Evolutionary conservation across 495 filamentous ascomycete species (phyloP), one percentile per base, ranked within the genome.

Genomic region (Aspergillus haitiensis): DNA sequence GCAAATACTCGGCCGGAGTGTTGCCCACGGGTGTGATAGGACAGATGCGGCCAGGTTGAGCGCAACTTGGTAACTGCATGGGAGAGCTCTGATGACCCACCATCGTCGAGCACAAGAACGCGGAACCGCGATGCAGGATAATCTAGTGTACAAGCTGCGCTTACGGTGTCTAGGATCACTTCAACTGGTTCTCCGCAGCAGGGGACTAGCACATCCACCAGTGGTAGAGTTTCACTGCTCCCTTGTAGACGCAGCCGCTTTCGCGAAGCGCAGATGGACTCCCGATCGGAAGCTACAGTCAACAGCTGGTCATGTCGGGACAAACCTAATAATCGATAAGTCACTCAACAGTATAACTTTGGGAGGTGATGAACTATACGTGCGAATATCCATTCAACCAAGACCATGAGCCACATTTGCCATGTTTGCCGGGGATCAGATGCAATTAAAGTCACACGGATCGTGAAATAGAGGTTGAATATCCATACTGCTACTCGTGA

Each of bases 51-150:
- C 58, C 71, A 78, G 32, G 63, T 55, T 1, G 18, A 1, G 7
- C 48, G 60, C 3, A 76, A 50, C 11, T 68, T 58, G 6, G 66
- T 50, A 12, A 80, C 48, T 0, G 69, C 67, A 9, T 68, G 55
- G 6, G 70, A 54, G 3, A 85, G 65, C 2, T 69, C 61, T 0
- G 49, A 47, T 11, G 75, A 78, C 10, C 65, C 69, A 1, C 75
- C 81, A 59, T 85, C 82, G 56, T 85, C 82, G 1, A 79, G 70
- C 6, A 84, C 62, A 2, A 79, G 71, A 11, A 84, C 74, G 21
- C 81, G 70, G 55, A 78, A 81, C 0, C 63, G 66, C 32, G 78
- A 70, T 12, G 35, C 6, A 0, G 82, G 82, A 49, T 83, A 85
- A 64, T 85, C 77, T 11, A 79, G 34, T 3, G 63, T 59, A 52